phyloP scores from a whole-genome alignment of 1,284 basidiomycete species.

The Irpex sp. region DNA sequence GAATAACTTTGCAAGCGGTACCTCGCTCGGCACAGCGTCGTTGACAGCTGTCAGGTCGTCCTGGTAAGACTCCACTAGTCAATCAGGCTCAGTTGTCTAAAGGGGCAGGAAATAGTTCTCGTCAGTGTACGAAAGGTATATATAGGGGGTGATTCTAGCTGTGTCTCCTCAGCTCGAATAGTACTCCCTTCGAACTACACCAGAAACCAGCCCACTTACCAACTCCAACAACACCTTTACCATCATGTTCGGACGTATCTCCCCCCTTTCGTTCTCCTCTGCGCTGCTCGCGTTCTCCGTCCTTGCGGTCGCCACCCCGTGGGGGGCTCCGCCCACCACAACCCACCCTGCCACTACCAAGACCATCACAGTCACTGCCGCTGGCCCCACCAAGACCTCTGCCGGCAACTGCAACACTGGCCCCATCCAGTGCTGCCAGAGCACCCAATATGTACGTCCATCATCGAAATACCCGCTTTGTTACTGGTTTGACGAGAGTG shows the following conservation, averaged over 20 bases:
- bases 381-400: slow-evolving; percentile 11
- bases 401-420: slow-evolving; percentile 24
- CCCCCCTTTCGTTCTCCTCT: slow-evolving; percentile 13
- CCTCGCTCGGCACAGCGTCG: not conserved
- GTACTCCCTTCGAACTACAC: not conserved
- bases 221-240: not conserved
- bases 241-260: slow-evolving; percentile 19
- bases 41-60: not conserved
- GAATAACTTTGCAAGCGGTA: not conserved
- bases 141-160: not conserved
- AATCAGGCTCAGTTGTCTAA: not conserved
- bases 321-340: slow-evolving; percentile 7
- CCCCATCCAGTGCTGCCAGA: slow-evolving; percentile 29
- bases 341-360: slow-evolving; percentile 7
- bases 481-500: not conserved
- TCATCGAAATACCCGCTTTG: not conserved
- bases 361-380: slow-evolving; percentile 17
- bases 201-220: not conserved
- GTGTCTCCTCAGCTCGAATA: not conserved
- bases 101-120: not conserved
- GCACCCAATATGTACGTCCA: slow-evolving; percentile 14
- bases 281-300: slow-evolving; percentile 18
- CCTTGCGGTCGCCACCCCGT: slow-evolving; percentile 27
- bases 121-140: not conserved
- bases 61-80: not conserved